Percentiles rank a stretch among this genome's conserved stretches.
phyloP scores from a whole-genome alignment of 1,139 yeast genomes.

The Lodderomyces parapsilosis region DNA sequence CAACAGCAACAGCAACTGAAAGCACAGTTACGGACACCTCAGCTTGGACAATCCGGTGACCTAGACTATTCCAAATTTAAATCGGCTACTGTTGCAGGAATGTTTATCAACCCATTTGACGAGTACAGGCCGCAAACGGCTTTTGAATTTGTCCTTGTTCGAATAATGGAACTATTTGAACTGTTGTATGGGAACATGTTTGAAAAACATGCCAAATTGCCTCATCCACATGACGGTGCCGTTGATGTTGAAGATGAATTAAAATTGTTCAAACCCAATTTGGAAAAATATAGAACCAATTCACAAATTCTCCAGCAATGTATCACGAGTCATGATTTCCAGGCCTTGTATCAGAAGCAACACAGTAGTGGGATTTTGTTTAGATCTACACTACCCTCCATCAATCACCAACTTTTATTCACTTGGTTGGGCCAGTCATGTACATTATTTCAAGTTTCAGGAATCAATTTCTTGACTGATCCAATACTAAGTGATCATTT shows the following conservation, averaged over 20 bases:
- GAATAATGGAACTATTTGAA: constrained; percentile 70
- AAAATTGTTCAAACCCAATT: constrained; percentile 59
- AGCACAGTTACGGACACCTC: neutral
- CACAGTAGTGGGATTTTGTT: constrained; percentile 2
- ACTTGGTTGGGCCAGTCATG: constrained; percentile 97
- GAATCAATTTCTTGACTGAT: constrained; percentile 77
- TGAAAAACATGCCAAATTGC: constrained; percentile 37
- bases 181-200: constrained; percentile 62
- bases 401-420: constrained; percentile 53
- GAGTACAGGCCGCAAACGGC: constrained; percentile 90
- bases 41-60: constrained; percentile 12
- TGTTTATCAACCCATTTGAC: constrained; percentile 87
- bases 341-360: constrained; percentile 12
- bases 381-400: constrained; percentile 11
- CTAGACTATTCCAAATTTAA: constrained; percentile 34
- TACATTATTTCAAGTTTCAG: constrained; percentile 67
- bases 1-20: neutral
- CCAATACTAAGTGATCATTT: constrained; percentile 76
- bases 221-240: constrained; percentile 48
- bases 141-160: constrained; percentile 74
- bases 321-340: constrained; percentile 21
- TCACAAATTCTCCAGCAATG: constrained; percentile 31
- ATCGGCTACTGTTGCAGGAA: constrained; percentile 65
- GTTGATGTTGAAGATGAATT: constrained; percentile 50
- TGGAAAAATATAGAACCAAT: constrained; percentile 40